phyloP scores from a whole-genome alignment of 768 basidiomycete genomes.

The Boletellus ananiceps region DNA sequence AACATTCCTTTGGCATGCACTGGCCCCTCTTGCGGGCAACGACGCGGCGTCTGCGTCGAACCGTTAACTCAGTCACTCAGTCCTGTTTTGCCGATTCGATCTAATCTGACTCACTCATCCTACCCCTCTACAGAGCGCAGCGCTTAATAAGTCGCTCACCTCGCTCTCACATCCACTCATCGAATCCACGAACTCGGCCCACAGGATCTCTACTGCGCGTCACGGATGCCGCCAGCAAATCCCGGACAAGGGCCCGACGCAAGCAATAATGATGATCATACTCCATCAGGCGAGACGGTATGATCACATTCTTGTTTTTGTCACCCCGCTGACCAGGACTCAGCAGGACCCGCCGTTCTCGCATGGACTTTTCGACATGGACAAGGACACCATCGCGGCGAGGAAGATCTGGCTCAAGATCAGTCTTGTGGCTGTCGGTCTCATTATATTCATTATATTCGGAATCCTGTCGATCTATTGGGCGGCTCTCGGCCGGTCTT shows the following conservation, averaged over 20 bases:
- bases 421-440: slow-evolving; percentile 32
- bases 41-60: not conserved
- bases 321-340: slow-evolving; percentile 3
- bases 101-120: not conserved
- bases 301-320: not conserved
- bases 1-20: slow-evolving; percentile 20
- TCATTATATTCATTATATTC: slow-evolving; percentile 43
- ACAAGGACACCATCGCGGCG: slow-evolving; percentile 25
- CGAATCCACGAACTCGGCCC: not conserved
- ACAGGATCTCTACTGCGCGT: not conserved
- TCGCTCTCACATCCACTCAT: not conserved
- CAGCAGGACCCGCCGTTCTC: slow-evolving; percentile 26
- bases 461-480: slow-evolving; percentile 55
- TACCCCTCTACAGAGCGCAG: not conserved
- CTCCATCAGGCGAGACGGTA: slow-evolving; percentile 11
- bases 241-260: slow-evolving; percentile 1
- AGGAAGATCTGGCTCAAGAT: slow-evolving; percentile 41
- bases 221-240: slow-evolving; percentile 1
- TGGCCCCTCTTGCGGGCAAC: not conserved
- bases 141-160: slow-evolving; percentile 19
- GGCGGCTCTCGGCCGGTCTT: slow-evolving; percentile 50
- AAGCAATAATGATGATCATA: not conserved
- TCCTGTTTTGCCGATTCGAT: not conserved
- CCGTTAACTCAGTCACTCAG: not conserved
- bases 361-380: slow-evolving; percentile 28